Percentiles rank a stretch among this genome's conserved stretches.
phyloP scores from a whole-genome alignment of 1,139 yeast genomes.

The Suhomyces ambrosiae region DNA sequence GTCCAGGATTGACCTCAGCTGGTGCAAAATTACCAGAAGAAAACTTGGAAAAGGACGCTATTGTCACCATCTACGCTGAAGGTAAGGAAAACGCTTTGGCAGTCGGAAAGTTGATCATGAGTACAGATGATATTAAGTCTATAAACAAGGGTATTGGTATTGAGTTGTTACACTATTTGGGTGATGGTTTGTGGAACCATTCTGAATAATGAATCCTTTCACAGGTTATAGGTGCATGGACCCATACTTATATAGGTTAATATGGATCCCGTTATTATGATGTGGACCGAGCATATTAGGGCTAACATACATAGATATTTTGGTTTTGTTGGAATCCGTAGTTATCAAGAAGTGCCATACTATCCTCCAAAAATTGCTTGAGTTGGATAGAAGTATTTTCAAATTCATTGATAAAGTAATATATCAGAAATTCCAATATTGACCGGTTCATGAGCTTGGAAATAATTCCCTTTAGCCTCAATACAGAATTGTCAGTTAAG shows the following conservation, averaged over 20 bases:
- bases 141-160: slow-evolving; percentile 90
- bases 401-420: slow-evolving; percentile 24
- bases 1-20: slow-evolving; percentile 92
- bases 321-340: slow-evolving; percentile 34
- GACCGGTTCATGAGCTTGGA: slow-evolving; percentile 16
- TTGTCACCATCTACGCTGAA: slow-evolving; percentile 86
- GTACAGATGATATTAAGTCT: slow-evolving; percentile 83
- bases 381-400: slow-evolving; percentile 13
- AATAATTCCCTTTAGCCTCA: slow-evolving; percentile 31
- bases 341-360: slow-evolving; percentile 37
- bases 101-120: slow-evolving; percentile 82
- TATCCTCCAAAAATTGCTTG: slow-evolving; percentile 30
- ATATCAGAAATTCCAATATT: slow-evolving; percentile 23
- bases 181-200: slow-evolving; percentile 86
- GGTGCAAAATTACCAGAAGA: slow-evolving; percentile 86
- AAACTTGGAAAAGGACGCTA: slow-evolving; percentile 60
- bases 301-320: slow-evolving; percentile 20
- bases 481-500: slow-evolving; percentile 28
- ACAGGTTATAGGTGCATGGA: too few species aligned
- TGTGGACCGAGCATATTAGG: neutral
- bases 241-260: too few species aligned
- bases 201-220: slow-evolving; percentile 26
- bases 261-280: neutral
- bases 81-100: slow-evolving; percentile 93
- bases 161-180: slow-evolving; percentile 80